Conservation (phyloP, 78 protist species). For the Dictyostelium brefeldianum region DNA sequence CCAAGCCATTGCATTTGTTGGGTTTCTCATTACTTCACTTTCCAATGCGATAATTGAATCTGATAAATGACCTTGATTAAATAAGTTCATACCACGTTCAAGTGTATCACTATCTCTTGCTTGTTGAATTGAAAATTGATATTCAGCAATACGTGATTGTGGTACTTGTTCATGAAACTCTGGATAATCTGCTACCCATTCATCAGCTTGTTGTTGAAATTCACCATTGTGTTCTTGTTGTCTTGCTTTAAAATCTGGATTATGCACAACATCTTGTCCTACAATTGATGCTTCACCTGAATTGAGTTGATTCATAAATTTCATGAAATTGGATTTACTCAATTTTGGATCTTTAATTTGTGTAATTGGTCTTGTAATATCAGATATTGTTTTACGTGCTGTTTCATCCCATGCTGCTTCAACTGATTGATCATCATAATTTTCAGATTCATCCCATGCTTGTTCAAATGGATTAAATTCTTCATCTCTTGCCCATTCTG, state of each 20-base stretch:
- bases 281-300: conserved; percentile 70
- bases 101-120: conserved; percentile 42
- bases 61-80: conserved; percentile 54
- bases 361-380: conserved; percentile 66
- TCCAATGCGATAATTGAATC: conserved; percentile 89
- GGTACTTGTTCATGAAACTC: conserved; percentile 22
- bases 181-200: conserved; percentile 29
- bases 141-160: conserved; percentile 17
- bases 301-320: conserved; percentile 67
- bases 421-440: conserved; percentile 22
- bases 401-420: conserved; percentile 71
- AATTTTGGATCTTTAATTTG: conserved; percentile 80
- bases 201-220: background rate
- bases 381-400: conserved; percentile 43
- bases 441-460: conserved; percentile 34
- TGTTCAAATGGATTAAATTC: conserved; percentile 43
- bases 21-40: conserved; percentile 80
- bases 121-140: conserved; percentile 57
- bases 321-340: conserved; percentile 68
- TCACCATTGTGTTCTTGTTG: background rate
- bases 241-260: background rate
- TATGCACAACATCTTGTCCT: conserved; percentile 27
- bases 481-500: background rate
- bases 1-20: conserved; percentile 88
- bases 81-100: conserved; percentile 82